A percentile compares a stretch with the other conserved stretches of the same genome.
Conservation (phyloP, 805 yeast genomes). For the Wickerhamomyces mucosus region DNA sequence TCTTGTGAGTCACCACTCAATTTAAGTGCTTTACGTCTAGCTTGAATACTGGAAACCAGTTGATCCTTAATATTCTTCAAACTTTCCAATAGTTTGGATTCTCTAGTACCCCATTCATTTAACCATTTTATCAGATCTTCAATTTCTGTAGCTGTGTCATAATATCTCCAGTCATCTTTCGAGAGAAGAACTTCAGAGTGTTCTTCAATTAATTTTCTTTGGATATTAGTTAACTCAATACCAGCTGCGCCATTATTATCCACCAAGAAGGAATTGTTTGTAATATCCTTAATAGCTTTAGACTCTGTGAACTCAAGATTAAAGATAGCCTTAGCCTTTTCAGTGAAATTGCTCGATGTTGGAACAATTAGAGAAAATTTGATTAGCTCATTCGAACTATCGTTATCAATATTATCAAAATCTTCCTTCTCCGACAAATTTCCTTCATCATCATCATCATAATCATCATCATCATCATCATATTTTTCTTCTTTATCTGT, state of each 20-base stretch:
- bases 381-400: too few species aligned
- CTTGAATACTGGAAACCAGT: constrained; percentile 42
- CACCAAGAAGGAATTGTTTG: constrained; percentile 15
- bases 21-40: constrained; percentile 47
- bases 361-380: too few species aligned
- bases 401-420: constrained; percentile 11
- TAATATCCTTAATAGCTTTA: background rate
- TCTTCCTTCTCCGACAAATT: background rate
- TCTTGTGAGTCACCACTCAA: constrained; percentile 33
- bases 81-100: constrained; percentile 56
- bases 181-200: constrained; percentile 43
- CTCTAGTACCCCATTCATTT: constrained; percentile 68
- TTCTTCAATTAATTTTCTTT: constrained; percentile 64
- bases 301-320: background rate
- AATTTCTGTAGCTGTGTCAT: constrained; percentile 53
- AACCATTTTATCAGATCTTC: constrained; percentile 53
- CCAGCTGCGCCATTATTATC: constrained; percentile 29
- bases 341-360: too few species aligned
- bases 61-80: constrained; percentile 41
- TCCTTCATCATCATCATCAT: background rate
- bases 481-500: background rate
- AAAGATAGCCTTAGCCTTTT: background rate
- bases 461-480: too few species aligned
- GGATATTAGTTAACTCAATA: constrained; percentile 18
- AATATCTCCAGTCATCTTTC: constrained; percentile 58